Percentiles rank a stretch among this genome's conserved stretches.
Conservation (phyloP, 2,329 filamentous ascomycete species). For the Xylaria sp. region DNA sequence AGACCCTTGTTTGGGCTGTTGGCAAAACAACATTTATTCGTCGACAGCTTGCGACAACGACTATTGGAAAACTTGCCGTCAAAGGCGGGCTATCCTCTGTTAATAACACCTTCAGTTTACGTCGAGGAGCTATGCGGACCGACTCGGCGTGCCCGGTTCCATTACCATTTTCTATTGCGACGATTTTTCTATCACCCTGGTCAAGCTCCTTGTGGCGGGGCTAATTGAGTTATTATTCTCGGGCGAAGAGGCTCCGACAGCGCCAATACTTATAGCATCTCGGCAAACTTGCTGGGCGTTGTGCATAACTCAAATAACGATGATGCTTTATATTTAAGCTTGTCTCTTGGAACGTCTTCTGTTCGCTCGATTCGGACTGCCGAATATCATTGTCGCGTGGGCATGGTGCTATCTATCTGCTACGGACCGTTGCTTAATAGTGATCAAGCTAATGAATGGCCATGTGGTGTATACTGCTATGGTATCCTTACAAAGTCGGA, state of each 20-base stretch:
- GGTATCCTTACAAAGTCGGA: too few species aligned
- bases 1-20: neutral
- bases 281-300: neutral
- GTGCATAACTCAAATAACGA: neutral
- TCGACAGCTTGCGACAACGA: neutral
- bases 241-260: constrained; percentile 2
- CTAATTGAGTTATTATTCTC: neutral
- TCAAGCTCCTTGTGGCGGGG: neutral
- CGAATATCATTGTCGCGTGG: too few species aligned
- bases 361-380: too few species aligned
- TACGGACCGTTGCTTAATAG: too few species aligned
- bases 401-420: too few species aligned
- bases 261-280: neutral
- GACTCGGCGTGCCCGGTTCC: neutral
- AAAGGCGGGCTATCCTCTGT: neutral
- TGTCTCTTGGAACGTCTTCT: neutral
- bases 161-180: neutral
- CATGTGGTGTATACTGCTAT: too few species aligned
- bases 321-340: too few species aligned
- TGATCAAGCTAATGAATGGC: too few species aligned
- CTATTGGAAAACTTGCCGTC: neutral
- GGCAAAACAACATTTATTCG: neutral
- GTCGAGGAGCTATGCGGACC: neutral
- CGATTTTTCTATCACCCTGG: neutral
- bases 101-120: neutral